Conservation (phyloP, 2,329 filamentous ascomycete genomes). For the Lasiodiplodia gonubiensis region DNA sequence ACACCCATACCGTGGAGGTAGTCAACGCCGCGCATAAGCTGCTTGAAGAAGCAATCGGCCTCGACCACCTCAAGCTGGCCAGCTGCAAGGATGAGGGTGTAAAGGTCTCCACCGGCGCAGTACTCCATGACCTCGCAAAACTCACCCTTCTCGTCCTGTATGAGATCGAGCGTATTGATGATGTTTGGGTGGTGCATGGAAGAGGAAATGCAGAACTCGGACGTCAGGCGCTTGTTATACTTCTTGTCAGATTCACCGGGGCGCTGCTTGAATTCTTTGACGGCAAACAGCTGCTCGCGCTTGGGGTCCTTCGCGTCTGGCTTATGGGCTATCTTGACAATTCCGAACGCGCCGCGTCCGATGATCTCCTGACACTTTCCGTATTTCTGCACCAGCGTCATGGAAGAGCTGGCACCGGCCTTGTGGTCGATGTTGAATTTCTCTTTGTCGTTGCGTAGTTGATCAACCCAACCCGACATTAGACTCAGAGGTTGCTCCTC, state of each 20-base stretch:
- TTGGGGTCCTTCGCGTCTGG: slow-evolving; percentile 77
- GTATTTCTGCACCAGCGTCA: slow-evolving; percentile 91
- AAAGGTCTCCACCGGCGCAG: slow-evolving; percentile 93
- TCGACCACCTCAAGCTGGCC: slow-evolving; percentile 91
- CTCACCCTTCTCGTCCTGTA: slow-evolving; percentile 95
- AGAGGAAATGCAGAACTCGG: slow-evolving; percentile 98
- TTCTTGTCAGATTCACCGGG: slow-evolving; percentile 96
- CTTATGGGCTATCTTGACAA: slow-evolving; percentile 97
- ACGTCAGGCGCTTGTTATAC: slow-evolving; percentile 95
- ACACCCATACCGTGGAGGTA: slow-evolving; percentile 99
- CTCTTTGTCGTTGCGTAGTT: slow-evolving; percentile 86
- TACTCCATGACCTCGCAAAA: slow-evolving; percentile 99
- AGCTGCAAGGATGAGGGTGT: slow-evolving; percentile 88
- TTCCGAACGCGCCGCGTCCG: slow-evolving; percentile 93
- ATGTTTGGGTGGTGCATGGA: slow-evolving; percentile 96
- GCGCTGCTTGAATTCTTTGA: slow-evolving; percentile 95
- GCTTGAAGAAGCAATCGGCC: slow-evolving; percentile 98
- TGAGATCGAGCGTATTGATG: slow-evolving; percentile 93
- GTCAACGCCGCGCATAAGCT: slow-evolving; percentile 98
- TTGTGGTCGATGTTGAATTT: slow-evolving; percentile 76
- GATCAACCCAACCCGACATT: slow-evolving; percentile 95
- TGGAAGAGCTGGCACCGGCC: slow-evolving; percentile 73
- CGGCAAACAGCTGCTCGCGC: slow-evolving; percentile 89
- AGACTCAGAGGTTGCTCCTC: slow-evolving; percentile 84
- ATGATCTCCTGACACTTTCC: slow-evolving; percentile 98